A percentile compares a stretch with the other conserved stretches of the same genome.
Conservation (phyloP, 306 rosid species). For the Cucumis cinereus region DNA sequence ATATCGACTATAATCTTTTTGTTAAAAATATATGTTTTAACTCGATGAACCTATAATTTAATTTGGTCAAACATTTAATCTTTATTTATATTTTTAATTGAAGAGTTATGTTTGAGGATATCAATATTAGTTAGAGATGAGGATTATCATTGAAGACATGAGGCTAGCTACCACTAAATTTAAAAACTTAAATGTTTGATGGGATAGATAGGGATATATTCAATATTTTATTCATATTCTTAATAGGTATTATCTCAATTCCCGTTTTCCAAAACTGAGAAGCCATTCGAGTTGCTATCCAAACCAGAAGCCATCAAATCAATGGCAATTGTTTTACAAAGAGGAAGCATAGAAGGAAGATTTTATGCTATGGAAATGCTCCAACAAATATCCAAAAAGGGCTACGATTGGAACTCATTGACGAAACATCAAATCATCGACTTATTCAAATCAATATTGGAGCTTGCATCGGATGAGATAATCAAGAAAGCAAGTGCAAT, state of each 20-base stretch:
- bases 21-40: too few relatives aligned
- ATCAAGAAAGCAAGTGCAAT: conserved; percentile 19
- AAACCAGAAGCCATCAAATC: conserved; percentile 21
- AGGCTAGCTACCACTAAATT: too few relatives aligned
- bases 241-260: conserved; percentile 14
- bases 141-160: too few relatives aligned
- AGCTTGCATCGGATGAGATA: conserved; percentile 36
- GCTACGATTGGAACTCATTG: conserved; percentile 23
- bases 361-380: conserved; percentile 27
- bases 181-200: neutral
- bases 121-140: too few relatives aligned
- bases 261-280: conserved; percentile 11
- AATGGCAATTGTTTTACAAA: conserved; percentile 28
- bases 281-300: conserved; percentile 10
- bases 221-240: neutral
- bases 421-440: conserved; percentile 24
- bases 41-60: too few relatives aligned
- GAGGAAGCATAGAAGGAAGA: conserved; percentile 32
- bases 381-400: conserved; percentile 16
- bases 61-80: too few relatives aligned
- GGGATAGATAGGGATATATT: neutral
- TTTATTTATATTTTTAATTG: neutral
- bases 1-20: too few relatives aligned
- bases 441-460: conserved; percentile 36
- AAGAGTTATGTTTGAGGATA: too few relatives aligned